A percentile compares a stretch with the other conserved stretches of the same genome.
Conservation (phyloP, 2,329 filamentous ascomycete genomes). For the Fusarium tjaetaba region DNA sequence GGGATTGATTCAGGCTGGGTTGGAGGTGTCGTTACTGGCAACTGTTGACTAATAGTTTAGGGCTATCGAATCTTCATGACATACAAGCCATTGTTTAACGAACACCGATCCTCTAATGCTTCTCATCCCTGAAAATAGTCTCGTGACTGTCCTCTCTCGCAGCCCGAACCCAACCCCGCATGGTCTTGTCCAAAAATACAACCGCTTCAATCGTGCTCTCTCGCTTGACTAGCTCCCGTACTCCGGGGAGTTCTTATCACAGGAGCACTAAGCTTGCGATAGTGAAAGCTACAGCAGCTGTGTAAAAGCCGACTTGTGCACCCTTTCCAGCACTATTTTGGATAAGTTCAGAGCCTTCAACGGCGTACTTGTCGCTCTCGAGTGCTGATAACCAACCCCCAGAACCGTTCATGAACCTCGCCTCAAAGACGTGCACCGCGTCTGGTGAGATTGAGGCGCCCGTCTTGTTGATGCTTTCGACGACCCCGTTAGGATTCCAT, state of each 20-base stretch:
- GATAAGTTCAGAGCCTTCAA: background rate
- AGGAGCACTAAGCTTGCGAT: accelerated
- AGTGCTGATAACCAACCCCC: background rate
- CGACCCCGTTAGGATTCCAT: background rate
- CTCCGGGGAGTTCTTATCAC: accelerated
- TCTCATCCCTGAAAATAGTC: too few relatives aligned
- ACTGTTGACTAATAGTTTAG: background rate
- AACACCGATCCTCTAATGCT: too few relatives aligned
- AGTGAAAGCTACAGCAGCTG: background rate
- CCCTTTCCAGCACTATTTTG: background rate
- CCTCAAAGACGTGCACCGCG: background rate
- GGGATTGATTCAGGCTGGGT: background rate
- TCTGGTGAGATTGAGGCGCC: background rate
- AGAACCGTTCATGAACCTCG: background rate
- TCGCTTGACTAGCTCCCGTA: accelerated
- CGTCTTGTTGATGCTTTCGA: background rate
- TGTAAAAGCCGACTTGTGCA: accelerated
- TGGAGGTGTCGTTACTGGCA: background rate
- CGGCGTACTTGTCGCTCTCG: background rate
- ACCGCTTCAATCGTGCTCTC: background rate
- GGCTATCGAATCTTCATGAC: background rate
- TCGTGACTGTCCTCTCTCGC: background rate
- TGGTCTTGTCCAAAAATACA: accelerated
- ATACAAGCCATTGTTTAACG: too few relatives aligned
- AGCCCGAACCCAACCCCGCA: background rate